Conservation (phyloP, 2,329 filamentous ascomycete species). For the Botryotinia convoluta region DNA sequence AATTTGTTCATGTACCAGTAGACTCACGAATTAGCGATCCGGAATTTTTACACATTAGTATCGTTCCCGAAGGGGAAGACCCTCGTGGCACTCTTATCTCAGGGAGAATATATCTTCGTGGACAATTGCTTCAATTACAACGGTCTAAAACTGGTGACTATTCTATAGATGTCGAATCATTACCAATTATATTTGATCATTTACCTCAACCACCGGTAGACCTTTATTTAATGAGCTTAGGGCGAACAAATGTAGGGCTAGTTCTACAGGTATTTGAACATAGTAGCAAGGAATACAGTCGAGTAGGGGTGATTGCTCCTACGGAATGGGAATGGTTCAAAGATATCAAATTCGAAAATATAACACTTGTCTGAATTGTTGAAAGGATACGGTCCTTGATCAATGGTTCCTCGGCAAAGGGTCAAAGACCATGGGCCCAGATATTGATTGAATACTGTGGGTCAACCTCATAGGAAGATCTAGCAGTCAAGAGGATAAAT, state of each 20-base stretch:
- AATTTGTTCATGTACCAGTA: neutral
- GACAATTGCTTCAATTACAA: neutral
- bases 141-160: slow-evolving; percentile 15
- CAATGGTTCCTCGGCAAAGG: too few relatives aligned
- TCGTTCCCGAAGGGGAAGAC: slow-evolving; percentile 7
- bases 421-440: neutral
- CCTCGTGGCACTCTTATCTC: slow-evolving; percentile 9
- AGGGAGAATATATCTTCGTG: slow-evolving; percentile 8
- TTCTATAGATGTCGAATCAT: neutral
- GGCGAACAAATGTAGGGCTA: slow-evolving; percentile 13
- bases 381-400: neutral
- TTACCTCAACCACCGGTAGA: slow-evolving; percentile 16
- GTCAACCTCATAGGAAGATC: neutral
- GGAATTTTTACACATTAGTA: slow-evolving; percentile 6
- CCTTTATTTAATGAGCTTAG: slow-evolving; percentile 8
- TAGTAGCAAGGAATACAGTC: slow-evolving; percentile 1
- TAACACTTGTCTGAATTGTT: slow-evolving; percentile 4
- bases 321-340: slow-evolving; percentile 19
- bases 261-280: slow-evolving; percentile 1
- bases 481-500: neutral
- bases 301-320: slow-evolving; percentile 13
- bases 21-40: slow-evolving; percentile 4
- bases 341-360: neutral
- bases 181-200: slow-evolving; percentile 12
- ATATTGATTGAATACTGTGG: neutral